Percentiles rank a stretch among this genome's conserved stretches.
Conservation (phyloP, 495 filamentous ascomycete species). For the Hypoxylon trugodes region DNA sequence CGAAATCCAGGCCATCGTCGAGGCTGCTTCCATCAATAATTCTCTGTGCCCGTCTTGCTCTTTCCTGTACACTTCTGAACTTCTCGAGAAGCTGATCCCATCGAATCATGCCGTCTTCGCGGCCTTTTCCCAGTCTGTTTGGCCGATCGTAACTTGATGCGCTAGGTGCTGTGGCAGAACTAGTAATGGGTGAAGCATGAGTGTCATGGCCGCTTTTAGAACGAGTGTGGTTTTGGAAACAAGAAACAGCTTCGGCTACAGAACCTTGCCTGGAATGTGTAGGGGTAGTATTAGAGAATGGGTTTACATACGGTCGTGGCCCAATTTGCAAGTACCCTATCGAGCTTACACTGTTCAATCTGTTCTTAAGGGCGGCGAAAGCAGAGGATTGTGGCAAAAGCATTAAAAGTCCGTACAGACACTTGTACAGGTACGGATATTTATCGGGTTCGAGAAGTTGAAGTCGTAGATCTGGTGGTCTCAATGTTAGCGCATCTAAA, state of each 20-base stretch:
- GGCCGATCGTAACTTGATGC: conserved; percentile 75
- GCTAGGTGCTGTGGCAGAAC: conserved; percentile 56
- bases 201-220: conserved; percentile 42
- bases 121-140: conserved; percentile 76
- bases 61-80: conserved; percentile 89
- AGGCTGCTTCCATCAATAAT: conserved; percentile 45
- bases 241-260: conserved; percentile 50
- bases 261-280: conserved; percentile 50
- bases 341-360: conserved; percentile 93
- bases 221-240: conserved; percentile 41
- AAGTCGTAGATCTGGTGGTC: conserved; percentile 78
- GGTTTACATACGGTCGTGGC: conserved; percentile 79
- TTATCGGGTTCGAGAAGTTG: conserved; percentile 98
- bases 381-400: conserved; percentile 96
- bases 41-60: conserved; percentile 62
- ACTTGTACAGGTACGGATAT: conserved; percentile 97
- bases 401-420: conserved; percentile 97
- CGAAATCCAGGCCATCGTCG: conserved; percentile 50
- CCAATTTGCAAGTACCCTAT: conserved; percentile 93
- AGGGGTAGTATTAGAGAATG: conserved; percentile 25
- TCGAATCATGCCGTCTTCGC: conserved; percentile 83
- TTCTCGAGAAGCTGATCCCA: conserved; percentile 98
- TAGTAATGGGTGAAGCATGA: conserved; percentile 46
- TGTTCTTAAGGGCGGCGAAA: conserved; percentile 96
- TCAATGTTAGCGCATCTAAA: conserved; percentile 23